phyloP scores from a whole-genome alignment of 1,284 basidiomycete species.

The Trichosporon coremiiforme region DNA sequence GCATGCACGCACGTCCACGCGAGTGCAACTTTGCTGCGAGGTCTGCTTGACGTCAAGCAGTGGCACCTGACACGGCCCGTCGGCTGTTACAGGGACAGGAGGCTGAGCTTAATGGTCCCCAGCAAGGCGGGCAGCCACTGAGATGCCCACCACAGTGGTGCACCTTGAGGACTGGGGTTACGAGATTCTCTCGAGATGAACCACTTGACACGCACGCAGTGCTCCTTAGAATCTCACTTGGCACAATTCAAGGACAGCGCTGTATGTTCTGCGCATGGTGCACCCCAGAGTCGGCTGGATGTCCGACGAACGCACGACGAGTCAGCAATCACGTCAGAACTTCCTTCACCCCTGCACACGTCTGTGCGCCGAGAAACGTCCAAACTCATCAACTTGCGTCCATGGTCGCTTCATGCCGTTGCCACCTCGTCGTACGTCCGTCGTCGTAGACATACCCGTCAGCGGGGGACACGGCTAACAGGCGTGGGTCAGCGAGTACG shows the following conservation, averaged over 20 bases:
- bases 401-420: neutral
- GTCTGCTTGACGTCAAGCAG: neutral
- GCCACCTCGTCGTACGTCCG: neutral
- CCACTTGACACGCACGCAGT: neutral
- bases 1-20: neutral
- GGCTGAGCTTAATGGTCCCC: neutral
- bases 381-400: neutral
- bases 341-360: neutral
- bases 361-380: neutral
- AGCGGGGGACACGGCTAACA: too few species aligned
- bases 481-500: neutral
- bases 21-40: neutral
- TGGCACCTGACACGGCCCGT: neutral
- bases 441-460: neutral
- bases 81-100: neutral
- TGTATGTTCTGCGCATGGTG: neutral
- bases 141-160: neutral
- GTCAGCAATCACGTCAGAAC: neutral
- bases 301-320: neutral
- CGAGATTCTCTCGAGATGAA: neutral
- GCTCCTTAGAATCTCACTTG: neutral
- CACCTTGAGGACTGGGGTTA: neutral
- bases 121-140: neutral
- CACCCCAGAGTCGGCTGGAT: neutral
- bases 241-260: neutral